Conservation (phyloP, 169 alveolate genomes). For the Cryptosporidium ryanae region DNA sequence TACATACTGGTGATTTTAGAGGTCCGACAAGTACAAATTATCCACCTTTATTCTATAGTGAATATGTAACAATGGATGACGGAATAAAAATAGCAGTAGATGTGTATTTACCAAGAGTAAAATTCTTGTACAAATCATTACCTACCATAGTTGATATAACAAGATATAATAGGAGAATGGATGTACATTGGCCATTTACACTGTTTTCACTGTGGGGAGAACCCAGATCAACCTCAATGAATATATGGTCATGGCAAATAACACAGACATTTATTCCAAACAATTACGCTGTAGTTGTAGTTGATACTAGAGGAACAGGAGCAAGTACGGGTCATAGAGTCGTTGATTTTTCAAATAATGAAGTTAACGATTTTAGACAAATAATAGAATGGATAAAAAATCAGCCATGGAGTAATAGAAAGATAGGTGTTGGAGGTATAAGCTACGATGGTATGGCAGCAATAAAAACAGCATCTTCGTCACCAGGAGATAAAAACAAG, state of each 20-base stretch:
- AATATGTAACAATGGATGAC: constrained; percentile 77
- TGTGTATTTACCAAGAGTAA: constrained; percentile 76
- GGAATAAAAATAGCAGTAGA: constrained; percentile 80
- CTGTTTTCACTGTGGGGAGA: constrained; percentile 79
- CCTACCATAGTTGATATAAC: constrained; percentile 78
- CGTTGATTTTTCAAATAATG: constrained; percentile 78
- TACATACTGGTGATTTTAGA: constrained; percentile 65
- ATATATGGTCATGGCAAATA: constrained; percentile 80
- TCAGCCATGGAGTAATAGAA: constrained; percentile 78
- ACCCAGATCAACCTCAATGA: constrained; percentile 77
- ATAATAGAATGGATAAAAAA: constrained; percentile 76
- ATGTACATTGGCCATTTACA: constrained; percentile 80
- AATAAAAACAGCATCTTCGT: constrained; percentile 75
- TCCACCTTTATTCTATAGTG: constrained; percentile 79
- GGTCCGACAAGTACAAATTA: constrained; percentile 59
- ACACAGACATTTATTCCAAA: constrained; percentile 78
- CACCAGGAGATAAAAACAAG: constrained; percentile 44
- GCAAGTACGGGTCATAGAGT: constrained; percentile 80
- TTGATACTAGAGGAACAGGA: constrained; percentile 82
- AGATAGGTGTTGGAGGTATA: constrained; percentile 79
- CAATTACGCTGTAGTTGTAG: constrained; percentile 79
- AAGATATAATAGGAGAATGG: constrained; percentile 78
- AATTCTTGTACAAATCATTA: constrained; percentile 18
- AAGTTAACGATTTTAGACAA: constrained; percentile 75
- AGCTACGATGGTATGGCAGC: constrained; percentile 83